Base-by-base conservation (phyloP, 768 basidiomycete species). In the Xanthoconium stramineum region DNA sequence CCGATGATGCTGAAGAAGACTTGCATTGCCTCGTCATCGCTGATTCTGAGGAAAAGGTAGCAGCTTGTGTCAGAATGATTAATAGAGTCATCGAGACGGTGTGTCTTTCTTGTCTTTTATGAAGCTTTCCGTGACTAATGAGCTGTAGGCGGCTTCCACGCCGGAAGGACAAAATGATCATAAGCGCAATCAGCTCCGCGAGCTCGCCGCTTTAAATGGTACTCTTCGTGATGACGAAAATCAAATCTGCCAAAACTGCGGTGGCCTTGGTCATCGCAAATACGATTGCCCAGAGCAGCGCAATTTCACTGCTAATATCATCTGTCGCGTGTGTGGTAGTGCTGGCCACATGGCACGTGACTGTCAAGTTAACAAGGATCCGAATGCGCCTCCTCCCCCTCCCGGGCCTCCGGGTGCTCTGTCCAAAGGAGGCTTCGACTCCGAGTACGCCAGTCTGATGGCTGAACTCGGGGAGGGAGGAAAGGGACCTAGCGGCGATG, bases 81-180 rank as follows among this genome's bases (percentile, higher is more conserved):
- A 98, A 99, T 75, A 89, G 74, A 70, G 97, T 99, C 58, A 99
- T 99, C 59, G 97, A 98, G 76, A 98, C 96, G 32, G 96, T 96
- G 65, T 71, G 87, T 79, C 53, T 46, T 28, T 28, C 1, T 24
- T 19, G 1, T 55, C 35, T 1, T 57, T 30, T 0, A 46, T n/a
- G 32, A 24, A 38, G 13, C 3, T 15, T 12, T 2, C 7, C 3
- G 11, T 49, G 48, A 49, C 39, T 17, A 5, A 67, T 11, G 11
- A 11, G 13, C 7, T 40, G 0, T 65, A 98, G 96, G 97, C 97
- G 57, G 97, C 97, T 13, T 98, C 96, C 14, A 97, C 95, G 8
- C 97, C 97, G 7, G 97, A 99, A 78, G 97, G 95, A 32, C 94
- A 99, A 75, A 99, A 99, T 70, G 96, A 97, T 66, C 97, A 99